phyloP scores from a whole-genome alignment of 345 rosid genomes.

The Acer saccharum region DNA sequence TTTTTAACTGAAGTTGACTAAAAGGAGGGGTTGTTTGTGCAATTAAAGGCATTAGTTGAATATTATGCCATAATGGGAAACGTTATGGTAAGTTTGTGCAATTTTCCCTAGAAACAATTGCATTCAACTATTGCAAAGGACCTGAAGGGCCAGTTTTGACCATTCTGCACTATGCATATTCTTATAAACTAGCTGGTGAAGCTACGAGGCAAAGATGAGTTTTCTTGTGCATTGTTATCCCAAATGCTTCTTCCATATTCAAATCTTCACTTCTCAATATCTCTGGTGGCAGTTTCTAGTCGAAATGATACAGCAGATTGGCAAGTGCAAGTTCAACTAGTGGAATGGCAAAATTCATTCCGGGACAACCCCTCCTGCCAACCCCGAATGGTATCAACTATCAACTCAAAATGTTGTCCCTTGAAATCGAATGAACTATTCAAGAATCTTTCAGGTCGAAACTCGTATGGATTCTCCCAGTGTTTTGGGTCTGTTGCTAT shows the following conservation, averaged over 20 bases:
- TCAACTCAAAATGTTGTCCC: constrained; percentile 54
- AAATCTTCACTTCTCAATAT: constrained; percentile 34
- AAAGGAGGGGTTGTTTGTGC: too few relatives aligned
- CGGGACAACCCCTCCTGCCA: constrained; percentile 71
- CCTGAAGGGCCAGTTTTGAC: too few relatives aligned
- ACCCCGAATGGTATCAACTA: constrained; percentile 59
- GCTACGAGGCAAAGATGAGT: constrained; percentile 40
- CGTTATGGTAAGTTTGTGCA: too few relatives aligned
- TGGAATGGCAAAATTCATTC: constrained; percentile 38
- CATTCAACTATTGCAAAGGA: too few relatives aligned
- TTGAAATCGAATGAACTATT: constrained; percentile 43
- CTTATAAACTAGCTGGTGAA: not conserved
- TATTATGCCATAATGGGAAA: too few relatives aligned
- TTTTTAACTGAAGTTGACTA: too few relatives aligned
- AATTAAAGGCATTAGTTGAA: too few relatives aligned
- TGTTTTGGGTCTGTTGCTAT: constrained; percentile 32
- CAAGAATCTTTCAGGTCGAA: constrained; percentile 48
- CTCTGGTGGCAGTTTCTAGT: constrained; percentile 56
- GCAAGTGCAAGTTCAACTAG: constrained; percentile 49
- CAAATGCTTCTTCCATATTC: constrained; percentile 51
- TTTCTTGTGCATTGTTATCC: constrained; percentile 49
- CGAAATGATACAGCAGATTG: constrained; percentile 44
- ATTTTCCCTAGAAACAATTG: too few relatives aligned
- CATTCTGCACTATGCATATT: too few relatives aligned
- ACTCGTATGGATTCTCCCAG: constrained; percentile 43